Conservation (phyloP, 805 yeast species). For the Clavispora vitiphila region DNA sequence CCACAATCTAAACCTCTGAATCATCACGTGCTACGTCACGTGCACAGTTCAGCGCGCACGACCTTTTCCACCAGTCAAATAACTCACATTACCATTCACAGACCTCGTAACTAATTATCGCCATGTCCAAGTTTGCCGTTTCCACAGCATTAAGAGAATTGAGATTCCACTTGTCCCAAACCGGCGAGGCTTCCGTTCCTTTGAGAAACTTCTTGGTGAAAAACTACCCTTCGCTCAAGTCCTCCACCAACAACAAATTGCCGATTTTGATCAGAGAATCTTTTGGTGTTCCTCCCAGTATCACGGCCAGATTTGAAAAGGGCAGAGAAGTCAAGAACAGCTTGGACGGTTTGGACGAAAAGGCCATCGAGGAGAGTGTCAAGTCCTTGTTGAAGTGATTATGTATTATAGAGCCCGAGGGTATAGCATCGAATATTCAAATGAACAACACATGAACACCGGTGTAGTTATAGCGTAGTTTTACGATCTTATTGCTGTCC, state of each 20-base stretch:
- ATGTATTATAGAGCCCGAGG: conserved; percentile 1
- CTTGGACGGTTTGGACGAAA: conserved; percentile 45
- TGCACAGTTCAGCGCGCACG: conserved; percentile 5
- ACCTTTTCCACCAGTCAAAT: conserved; percentile 15
- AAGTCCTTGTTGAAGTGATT: conserved; percentile 31
- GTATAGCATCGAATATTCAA: background rate
- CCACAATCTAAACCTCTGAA: no score
- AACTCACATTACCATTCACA: background rate
- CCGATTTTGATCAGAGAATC: conserved; percentile 81
- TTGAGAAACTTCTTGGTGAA: conserved; percentile 60
- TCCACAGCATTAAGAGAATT: conserved; percentile 68
- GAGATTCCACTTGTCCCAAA: conserved; percentile 76
- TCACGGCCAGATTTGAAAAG: conserved; percentile 53
- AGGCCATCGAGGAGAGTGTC: conserved; percentile 39
- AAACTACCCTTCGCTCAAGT: conserved; percentile 60
- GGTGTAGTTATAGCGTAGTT: background rate
- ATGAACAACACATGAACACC: background rate
- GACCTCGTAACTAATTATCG: background rate
- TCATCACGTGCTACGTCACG: conserved; percentile 4
- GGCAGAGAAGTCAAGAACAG: conserved; percentile 26
- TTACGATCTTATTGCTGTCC: no score
- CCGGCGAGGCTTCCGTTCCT: conserved; percentile 66
- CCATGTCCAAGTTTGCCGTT: conserved; percentile 39
- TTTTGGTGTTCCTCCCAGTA: conserved; percentile 63
- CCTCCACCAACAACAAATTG: conserved; percentile 51